These are phyloP conservation scores for Cercospora sojina DNA, from an alignment of 2,329 filamentous ascomycete genomes.

Conservation along the genomic window DNA sequence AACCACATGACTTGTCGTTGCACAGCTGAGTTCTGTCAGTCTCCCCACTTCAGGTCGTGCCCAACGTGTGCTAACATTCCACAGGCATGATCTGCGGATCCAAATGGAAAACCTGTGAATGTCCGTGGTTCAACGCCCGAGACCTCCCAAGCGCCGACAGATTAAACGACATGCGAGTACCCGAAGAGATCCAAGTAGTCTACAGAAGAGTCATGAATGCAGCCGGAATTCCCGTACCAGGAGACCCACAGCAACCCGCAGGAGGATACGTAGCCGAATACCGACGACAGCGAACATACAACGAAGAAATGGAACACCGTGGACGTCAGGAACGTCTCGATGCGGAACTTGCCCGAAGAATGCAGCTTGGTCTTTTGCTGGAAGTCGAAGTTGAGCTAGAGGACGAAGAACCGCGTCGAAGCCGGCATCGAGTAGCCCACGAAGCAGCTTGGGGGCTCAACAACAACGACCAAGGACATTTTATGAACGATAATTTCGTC, in stretches of 20 bases:
- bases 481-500: conserved; percentile 61
- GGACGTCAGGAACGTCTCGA: conserved; percentile 49
- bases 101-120: conserved; percentile 81
- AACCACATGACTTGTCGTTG: conserved; percentile 89
- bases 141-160: conserved; percentile 53
- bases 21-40: conserved; percentile 71
- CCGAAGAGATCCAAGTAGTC: conserved; percentile 44
- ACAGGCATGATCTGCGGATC: conserved; percentile 68
- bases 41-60: not conserved
- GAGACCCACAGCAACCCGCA: not conserved
- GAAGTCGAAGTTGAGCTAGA: conserved; percentile 33
- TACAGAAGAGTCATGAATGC: conserved; percentile 34
- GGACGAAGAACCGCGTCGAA: conserved; percentile 23
- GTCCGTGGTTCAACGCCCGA: conserved; percentile 71
- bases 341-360: conserved; percentile 52
- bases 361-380: conserved; percentile 48
- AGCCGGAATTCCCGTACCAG: conserved; percentile 16
- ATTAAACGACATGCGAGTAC: conserved; percentile 54
- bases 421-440: conserved; percentile 40
- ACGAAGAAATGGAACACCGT: conserved; percentile 42
- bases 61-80: not conserved
- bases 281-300: conserved; percentile 32
- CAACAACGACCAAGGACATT: conserved; percentile 54
- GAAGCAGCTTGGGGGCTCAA: conserved; percentile 43
- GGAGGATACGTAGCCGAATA: conserved; percentile 1